Base-by-base conservation (phyloP, 306 rosid genomes). In the Acacia confusa region DNA sequence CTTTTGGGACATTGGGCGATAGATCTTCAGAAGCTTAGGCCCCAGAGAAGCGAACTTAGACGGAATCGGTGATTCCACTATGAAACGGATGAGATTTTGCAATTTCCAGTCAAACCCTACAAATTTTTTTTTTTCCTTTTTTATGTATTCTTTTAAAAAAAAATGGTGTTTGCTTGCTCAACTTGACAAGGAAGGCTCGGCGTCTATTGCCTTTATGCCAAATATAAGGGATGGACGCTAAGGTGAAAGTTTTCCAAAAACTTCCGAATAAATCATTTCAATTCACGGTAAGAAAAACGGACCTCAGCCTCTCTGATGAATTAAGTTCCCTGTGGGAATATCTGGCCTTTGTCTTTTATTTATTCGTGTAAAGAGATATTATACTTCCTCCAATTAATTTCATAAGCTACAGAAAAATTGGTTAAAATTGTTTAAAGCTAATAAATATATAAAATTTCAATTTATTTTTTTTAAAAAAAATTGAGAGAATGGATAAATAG, bases 101-200 rank as follows among this genome's bases (percentile, higher is more conserved):
- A 87, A 81, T 86, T 78, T 77, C 48, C 88, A 81, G 89, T 90
- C 90, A 86, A 92, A 88, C 92, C 94, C 93, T 86, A 89, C 79
- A 78, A 68, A 4, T 34, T 34, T 11, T 22, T 55, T 78, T 53
- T 40, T 34, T 15, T 34, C 78, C 58, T 74, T 45, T 75, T 22
- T 58, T 63, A 74, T 74, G 4, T 50, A 47, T 74, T 65, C 50
- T 14, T 32, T 57, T 7, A 40, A 32, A 57, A 65, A 73, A 65
- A 73, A 79, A 66, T 43, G 80, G 67, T 50, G 70, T 43, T 82
- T 34, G 4, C 50, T 70, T 69, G 14, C 70, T 76, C 76, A 76
- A 60, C 74, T 66, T 75, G 85, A 57, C 36, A 70, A 72, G 27
- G 58, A 82, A 74, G 76, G 70, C 38, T 55, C 68, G 16, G 30